A percentile compares a stretch with the other conserved stretches of the same genome.
Evolutionary conservation across 2,329 filamentous ascomycete genomes (phyloP).

Genomic region (Drechslerella coelobrocha): DNA sequence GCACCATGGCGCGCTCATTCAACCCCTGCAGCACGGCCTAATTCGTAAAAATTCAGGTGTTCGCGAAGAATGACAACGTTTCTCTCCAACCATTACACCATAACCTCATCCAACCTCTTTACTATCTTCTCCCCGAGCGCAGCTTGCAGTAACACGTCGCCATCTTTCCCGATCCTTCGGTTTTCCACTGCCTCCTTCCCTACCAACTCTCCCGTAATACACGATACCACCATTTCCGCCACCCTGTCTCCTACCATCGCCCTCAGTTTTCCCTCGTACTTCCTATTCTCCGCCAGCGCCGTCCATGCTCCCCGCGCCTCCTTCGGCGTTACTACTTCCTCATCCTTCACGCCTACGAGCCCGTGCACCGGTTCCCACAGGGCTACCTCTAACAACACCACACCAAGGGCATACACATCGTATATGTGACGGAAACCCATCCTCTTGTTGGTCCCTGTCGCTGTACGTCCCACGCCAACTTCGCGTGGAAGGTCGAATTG

Average conservation of each 20-base stretch:
- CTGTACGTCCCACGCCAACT: constrained; percentile 47
- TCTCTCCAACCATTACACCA: background rate
- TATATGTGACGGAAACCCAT: constrained; percentile 62
- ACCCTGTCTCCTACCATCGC: constrained; percentile 23
- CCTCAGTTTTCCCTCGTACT: constrained; percentile 16
- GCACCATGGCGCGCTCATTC: no score
- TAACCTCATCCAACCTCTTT: constrained; percentile 11
- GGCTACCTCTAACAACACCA: constrained; percentile 65
- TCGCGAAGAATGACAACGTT: background rate
- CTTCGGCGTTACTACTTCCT: constrained; percentile 4
- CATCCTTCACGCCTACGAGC: constrained; percentile 22
- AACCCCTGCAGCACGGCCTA: no score
- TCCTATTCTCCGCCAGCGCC: constrained; percentile 17
- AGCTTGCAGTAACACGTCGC: constrained; percentile 13
- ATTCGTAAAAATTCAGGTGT: background rate
- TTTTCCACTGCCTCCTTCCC: constrained; percentile 3
- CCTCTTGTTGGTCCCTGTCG: constrained; percentile 31
- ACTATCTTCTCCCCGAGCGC: constrained; percentile 17
- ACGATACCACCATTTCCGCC: constrained; percentile 13
- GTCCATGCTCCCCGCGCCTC: constrained; percentile 15
- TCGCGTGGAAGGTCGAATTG: constrained; percentile 56
- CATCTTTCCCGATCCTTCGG: constrained; percentile 1
- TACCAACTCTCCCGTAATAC: constrained; percentile 13
- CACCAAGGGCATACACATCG: constrained; percentile 65
- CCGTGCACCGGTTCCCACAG: constrained; percentile 59